Conservation (phyloP, 371 early-diverging fungal species). For the Coemansia sp. region DNA sequence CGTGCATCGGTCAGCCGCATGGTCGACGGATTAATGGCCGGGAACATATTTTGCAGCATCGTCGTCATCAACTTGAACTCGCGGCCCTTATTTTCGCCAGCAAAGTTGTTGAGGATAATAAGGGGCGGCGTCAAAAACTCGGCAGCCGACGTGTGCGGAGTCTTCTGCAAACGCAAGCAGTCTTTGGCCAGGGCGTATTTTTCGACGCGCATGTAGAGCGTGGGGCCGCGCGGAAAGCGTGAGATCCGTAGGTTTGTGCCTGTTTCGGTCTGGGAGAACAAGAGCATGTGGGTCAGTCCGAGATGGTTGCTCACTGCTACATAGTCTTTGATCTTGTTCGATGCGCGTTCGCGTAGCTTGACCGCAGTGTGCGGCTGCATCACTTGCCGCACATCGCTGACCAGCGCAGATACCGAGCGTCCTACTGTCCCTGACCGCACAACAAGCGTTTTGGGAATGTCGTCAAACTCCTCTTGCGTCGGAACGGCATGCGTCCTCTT, state of each 20-base stretch:
- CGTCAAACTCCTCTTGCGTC: conserved; percentile 51
- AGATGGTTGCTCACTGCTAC: conserved; percentile 83
- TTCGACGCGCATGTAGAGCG: conserved; percentile 82
- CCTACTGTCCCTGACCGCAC: conserved; percentile 87
- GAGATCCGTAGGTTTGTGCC: conserved; percentile 84
- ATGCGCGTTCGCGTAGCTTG: conserved; percentile 79
- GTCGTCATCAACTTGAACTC: conserved; percentile 88
- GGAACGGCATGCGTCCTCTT: conserved; percentile 57
- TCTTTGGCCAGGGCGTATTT: conserved; percentile 85
- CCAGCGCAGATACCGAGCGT: conserved; percentile 69
- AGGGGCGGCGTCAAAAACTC: conserved; percentile 81
- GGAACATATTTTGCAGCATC: conserved; percentile 95
- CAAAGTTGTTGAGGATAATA: conserved; percentile 90
- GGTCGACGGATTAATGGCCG: conserved; percentile 89
- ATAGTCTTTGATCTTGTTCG: conserved; percentile 92
- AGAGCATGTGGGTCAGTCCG: conserved; percentile 82
- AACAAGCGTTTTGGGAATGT: conserved; percentile 87
- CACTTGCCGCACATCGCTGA: conserved; percentile 78
- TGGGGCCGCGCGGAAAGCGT: conserved; percentile 91
- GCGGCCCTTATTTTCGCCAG: conserved; percentile 61
- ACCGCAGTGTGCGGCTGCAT: conserved; percentile 94
- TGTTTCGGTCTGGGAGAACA: conserved; percentile 82
- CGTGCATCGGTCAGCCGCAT: conserved; percentile 86
- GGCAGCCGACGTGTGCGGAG: conserved; percentile 76
- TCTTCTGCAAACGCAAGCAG: conserved; percentile 70